A percentile compares a stretch with the other conserved stretches of the same genome.
phyloP scores from a whole-genome alignment of 129 eudicot species.

The Kitagawia praeruptora region DNA sequence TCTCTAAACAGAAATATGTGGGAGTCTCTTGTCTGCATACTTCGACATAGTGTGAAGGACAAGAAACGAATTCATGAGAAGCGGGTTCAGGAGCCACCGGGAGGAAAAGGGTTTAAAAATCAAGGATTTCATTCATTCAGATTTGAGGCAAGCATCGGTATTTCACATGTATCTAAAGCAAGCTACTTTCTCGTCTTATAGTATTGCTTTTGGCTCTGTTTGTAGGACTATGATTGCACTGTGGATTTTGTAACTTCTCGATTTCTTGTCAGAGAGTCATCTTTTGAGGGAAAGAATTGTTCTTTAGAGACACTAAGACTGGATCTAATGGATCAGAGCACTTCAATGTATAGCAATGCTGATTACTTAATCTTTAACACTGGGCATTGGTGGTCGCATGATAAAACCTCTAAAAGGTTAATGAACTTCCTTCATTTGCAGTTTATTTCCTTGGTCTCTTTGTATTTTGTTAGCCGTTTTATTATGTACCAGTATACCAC shows the following conservation, averaged over 20 bases:
- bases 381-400: constrained; percentile 93
- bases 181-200: constrained; percentile 7
- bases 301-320: constrained; percentile 66
- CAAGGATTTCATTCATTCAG: constrained; percentile 85
- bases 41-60: constrained; percentile 50
- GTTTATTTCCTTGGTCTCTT: background rate
- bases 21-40: constrained; percentile 96
- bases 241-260: constrained; percentile 88
- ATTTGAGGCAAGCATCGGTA: constrained; percentile 66
- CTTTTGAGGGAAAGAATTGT: constrained; percentile 46
- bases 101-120: constrained; percentile 71
- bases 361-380: constrained; percentile 81
- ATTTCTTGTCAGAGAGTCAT: constrained; percentile 70
- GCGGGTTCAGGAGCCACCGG: constrained; percentile 56
- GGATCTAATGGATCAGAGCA: constrained; percentile 82
- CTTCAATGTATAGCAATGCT: constrained; percentile 77
- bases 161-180: background rate
- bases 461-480: background rate
- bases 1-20: constrained; percentile 96
- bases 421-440: constrained; percentile 10
- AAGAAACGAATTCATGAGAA: constrained; percentile 52
- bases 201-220: constrained; percentile 10
- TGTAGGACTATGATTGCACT: constrained; percentile 79
- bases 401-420: constrained; percentile 93
- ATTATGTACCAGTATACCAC: background rate